Evolutionary conservation across 2,329 filamentous ascomycete genomes (phyloP).

Genomic region (Stachybotrys echinatus): DNA sequence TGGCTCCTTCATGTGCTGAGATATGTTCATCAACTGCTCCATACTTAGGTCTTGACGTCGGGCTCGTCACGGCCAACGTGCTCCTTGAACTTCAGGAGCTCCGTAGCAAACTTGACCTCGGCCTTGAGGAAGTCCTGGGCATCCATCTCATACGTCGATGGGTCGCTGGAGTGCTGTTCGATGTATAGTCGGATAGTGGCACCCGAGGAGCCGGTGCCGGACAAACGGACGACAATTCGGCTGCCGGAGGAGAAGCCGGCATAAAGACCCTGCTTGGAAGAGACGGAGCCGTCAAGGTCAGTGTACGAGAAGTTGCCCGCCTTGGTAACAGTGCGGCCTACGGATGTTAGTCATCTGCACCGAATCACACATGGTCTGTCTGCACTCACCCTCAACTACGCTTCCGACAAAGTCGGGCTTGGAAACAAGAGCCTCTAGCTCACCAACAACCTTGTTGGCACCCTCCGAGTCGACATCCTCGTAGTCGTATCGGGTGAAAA

Average conservation of each 20-base stretch:
- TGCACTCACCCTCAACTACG: constrained; percentile 59
- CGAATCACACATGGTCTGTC: not conserved
- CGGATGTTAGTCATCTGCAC: constrained; percentile 13
- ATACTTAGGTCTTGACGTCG: constrained; percentile 81
- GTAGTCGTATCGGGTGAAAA: constrained; percentile 99
- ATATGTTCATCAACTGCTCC: too few relatives aligned
- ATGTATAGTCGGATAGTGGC: constrained; percentile 96
- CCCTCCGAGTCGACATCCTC: constrained; percentile 90
- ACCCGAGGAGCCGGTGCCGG: constrained; percentile 89
- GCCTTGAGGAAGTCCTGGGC: constrained; percentile 92
- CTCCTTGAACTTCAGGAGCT: constrained; percentile 88
- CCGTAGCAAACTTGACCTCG: constrained; percentile 79
- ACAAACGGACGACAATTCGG: constrained; percentile 90
- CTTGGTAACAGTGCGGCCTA: constrained; percentile 74
- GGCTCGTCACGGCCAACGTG: constrained; percentile 88
- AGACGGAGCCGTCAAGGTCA: constrained; percentile 93
- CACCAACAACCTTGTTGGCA: constrained; percentile 82
- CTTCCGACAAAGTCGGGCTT: constrained; percentile 74
- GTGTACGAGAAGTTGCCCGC: constrained; percentile 98
- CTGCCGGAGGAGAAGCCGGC: constrained; percentile 92
- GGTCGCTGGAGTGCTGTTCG: constrained; percentile 87
- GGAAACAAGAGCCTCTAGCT: constrained; percentile 73
- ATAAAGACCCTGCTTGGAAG: constrained; percentile 93
- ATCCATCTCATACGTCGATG: constrained; percentile 70
- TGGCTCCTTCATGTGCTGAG: too few relatives aligned